A percentile compares a stretch with the other conserved stretches of the same genome.
Evolutionary conservation across 2,329 filamentous ascomycete species (phyloP).

Genomic region (Ophiocordyceps camponoti-leonardi): DNA sequence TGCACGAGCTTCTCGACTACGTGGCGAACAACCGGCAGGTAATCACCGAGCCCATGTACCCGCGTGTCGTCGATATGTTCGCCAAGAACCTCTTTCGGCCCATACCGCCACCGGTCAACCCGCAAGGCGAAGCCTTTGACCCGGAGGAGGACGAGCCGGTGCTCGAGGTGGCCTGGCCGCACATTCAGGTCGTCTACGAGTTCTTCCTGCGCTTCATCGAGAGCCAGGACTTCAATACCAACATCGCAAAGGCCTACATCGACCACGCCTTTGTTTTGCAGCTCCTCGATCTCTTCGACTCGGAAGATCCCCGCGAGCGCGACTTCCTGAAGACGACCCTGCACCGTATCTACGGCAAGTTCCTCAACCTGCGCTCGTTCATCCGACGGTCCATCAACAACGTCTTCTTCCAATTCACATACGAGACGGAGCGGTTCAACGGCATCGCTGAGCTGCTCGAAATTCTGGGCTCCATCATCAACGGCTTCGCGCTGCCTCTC

Average conservation of each 20-base stretch:
- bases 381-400: conserved; percentile 99
- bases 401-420: conserved; percentile 98
- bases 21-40: conserved; percentile 97
- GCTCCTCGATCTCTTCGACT: conserved; percentile 94
- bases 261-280: conserved; percentile 95
- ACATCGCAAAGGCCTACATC: conserved; percentile 97
- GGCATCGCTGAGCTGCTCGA: conserved; percentile 93
- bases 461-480: conserved; percentile 96
- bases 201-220: conserved; percentile 99
- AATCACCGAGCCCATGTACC: conserved; percentile 98
- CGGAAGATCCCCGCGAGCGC: conserved; percentile 87
- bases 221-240: conserved; percentile 99
- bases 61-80: conserved; percentile 97
- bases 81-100: conserved; percentile 95
- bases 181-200: conserved; percentile 98
- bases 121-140: conserved; percentile 94
- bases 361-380: conserved; percentile 91
- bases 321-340: conserved; percentile 97
- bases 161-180: conserved; percentile 94
- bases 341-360: conserved; percentile 97
- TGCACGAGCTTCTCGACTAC: conserved; percentile 94
- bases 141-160: conserved; percentile 98
- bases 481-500: conserved; percentile 86
- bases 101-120: conserved; percentile 92
- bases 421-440: conserved; percentile 97